These are phyloP conservation scores for Penicillium flavigenum DNA, from an alignment of 495 filamentous ascomycete species.

Conservation along the genomic window DNA sequence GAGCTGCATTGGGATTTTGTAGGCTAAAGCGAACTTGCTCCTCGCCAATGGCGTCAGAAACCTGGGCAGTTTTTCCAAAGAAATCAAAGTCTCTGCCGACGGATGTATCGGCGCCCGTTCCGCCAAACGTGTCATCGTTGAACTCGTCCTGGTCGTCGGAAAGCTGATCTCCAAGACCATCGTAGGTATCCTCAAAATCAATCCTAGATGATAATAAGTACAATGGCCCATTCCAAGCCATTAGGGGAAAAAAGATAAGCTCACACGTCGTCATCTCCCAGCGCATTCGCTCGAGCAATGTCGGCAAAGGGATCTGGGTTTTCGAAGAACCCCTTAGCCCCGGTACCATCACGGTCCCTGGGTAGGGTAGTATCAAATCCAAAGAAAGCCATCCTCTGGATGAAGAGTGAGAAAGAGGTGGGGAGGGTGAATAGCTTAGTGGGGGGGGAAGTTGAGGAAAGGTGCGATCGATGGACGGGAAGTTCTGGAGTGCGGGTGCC, in stretches of 20 bases:
- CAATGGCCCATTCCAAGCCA: background rate
- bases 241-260: slow-evolving; percentile 31
- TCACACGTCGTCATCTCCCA: slow-evolving; percentile 72
- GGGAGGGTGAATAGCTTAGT: slow-evolving; percentile 11
- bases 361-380: slow-evolving; percentile 73
- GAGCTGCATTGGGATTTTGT: slow-evolving; percentile 54
- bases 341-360: slow-evolving; percentile 50
- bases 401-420: slow-evolving; percentile 14
- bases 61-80: slow-evolving; percentile 84
- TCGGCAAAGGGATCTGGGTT: slow-evolving; percentile 86
- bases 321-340: slow-evolving; percentile 79
- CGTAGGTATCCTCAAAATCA: slow-evolving; percentile 98
- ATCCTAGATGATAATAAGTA: slow-evolving; percentile 47
- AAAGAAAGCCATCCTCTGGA: slow-evolving; percentile 71
- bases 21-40: slow-evolving; percentile 81
- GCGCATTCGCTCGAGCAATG: slow-evolving; percentile 55
- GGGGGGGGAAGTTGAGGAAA: slow-evolving; percentile 22
- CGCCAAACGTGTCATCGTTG: slow-evolving; percentile 98
- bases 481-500: slow-evolving; percentile 14
- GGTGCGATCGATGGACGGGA: slow-evolving; percentile 9
- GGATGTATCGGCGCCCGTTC: slow-evolving; percentile 36
- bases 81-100: slow-evolving; percentile 97
- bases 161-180: slow-evolving; percentile 88
- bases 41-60: slow-evolving; percentile 79
- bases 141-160: slow-evolving; percentile 92